Base-by-base conservation (phyloP, 331 rosid species). In the Acacia pycnantha region DNA sequence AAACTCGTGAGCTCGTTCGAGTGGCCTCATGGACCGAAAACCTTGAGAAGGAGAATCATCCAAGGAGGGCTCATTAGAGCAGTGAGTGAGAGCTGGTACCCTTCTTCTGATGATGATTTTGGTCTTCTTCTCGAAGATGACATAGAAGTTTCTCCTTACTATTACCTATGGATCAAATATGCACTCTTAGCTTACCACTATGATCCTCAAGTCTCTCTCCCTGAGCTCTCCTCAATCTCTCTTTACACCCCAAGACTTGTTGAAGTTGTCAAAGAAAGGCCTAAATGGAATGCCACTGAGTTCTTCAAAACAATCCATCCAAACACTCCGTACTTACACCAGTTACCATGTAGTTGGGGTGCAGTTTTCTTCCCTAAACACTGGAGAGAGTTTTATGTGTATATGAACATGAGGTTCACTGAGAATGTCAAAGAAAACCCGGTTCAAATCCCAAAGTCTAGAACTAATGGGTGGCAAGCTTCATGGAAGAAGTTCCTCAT, bases 381-480 rank as follows among this genome's bases (percentile, higher is more conserved):
- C 3, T 96, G 99, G 99, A 90, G 97, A 80, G 99, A 96, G 44
- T 96, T 96, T 89, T 96, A 96, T 66, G 99, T 91, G 26, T 96
- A 96, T 79, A 94, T 92, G 98, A 92, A 94, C 89, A 86, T 90
- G 91, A 89, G 99, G 80, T 96, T 90, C 89, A 92, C 99, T 9
- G 92, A 96, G 66, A 84, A 96, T 48, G 93, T 98, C 0, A 96
- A 96, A 80, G 67, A 74, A 77, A 94, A 96, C 84, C 94, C 98
- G 3, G 99, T 96, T 79, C 99, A 96, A 72, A 96, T 96, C 67
- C 99, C 99, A 0, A 94, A 80, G 83, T 96, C 99, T 0, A 87
- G 98, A 85, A 96, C 98, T 41, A 96, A 96, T 35, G 99, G 99
- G 0, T 96, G 99, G 99, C 99, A 96, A 77, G 99, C 99, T 53